Conservation (phyloP, 352 stramenopile species). For the Phytophthora lateralis region DNA sequence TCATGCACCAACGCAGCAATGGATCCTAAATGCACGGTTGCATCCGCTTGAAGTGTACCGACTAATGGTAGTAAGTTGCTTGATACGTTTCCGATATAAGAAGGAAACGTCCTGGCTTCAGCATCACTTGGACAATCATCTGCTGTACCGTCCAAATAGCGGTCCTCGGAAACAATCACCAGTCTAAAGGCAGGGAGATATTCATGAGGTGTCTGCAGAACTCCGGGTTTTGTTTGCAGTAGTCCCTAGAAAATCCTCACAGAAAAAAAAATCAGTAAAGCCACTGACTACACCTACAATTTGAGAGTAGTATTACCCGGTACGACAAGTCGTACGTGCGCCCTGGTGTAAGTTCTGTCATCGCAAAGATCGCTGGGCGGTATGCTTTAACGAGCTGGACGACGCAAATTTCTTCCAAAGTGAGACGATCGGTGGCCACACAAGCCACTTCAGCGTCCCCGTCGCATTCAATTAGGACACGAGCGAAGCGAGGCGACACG, state of each 20-base stretch:
- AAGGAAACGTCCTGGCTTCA: not conserved
- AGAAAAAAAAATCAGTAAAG: slow-evolving; percentile 1
- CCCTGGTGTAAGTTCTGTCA: slow-evolving; percentile 38
- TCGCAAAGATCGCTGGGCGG: slow-evolving; percentile 35
- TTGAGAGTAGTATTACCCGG: slow-evolving; percentile 21
- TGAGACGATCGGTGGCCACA: slow-evolving; percentile 44
- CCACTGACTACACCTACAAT: not conserved
- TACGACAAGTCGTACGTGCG: slow-evolving; percentile 48
- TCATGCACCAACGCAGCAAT: slow-evolving; percentile 42
- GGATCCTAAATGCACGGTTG: slow-evolving; percentile 45
- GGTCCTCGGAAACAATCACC: slow-evolving; percentile 30
- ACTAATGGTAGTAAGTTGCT: slow-evolving; percentile 31
- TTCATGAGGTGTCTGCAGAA: slow-evolving; percentile 37
- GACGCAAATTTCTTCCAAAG: slow-evolving; percentile 13
- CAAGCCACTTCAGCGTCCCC: slow-evolving; percentile 42
- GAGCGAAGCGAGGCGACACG: slow-evolving; percentile 34
- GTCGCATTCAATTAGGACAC: slow-evolving; percentile 52
- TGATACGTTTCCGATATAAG: slow-evolving; percentile 40
- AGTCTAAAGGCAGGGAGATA: slow-evolving; percentile 40
- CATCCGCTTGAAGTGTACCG: slow-evolving; percentile 33
- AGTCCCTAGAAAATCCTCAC: slow-evolving; percentile 33
- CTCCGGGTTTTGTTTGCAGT: slow-evolving; percentile 2
- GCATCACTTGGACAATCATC: not conserved
- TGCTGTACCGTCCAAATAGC: slow-evolving; percentile 26
- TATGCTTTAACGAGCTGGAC: slow-evolving; percentile 14